These are phyloP conservation scores for Aureobasidium sp. DNA, from an alignment of 2,329 filamentous ascomycete species.

Conservation along the genomic window DNA sequence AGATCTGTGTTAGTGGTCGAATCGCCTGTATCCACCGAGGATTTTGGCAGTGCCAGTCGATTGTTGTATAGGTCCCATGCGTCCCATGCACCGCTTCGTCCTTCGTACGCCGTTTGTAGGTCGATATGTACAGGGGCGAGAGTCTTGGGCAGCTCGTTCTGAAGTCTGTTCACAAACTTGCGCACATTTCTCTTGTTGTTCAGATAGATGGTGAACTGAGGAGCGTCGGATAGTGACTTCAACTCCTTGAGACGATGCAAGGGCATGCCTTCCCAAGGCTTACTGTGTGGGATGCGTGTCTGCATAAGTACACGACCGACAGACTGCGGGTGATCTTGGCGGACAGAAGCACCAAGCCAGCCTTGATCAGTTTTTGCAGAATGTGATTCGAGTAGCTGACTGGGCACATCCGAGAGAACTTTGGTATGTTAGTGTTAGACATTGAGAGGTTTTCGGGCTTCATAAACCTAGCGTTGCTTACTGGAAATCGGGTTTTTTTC, in stretches of 20 bases:
- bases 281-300: background rate
- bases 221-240: no score
- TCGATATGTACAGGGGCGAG: background rate
- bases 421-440: background rate
- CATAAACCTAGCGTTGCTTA: no score
- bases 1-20: no score
- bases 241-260: background rate
- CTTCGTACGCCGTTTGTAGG: background rate
- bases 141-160: background rate
- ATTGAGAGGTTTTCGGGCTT: background rate
- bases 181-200: background rate
- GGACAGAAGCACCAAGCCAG: background rate
- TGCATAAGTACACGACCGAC: background rate
- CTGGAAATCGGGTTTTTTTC: background rate
- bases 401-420: no score
- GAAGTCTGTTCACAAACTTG: background rate
- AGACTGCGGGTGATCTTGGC: background rate
- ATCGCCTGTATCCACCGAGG: no score
- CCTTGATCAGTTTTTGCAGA: background rate
- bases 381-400: background rate
- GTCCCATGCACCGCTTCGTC: background rate
- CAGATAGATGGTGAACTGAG: background rate
- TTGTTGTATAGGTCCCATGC: background rate
- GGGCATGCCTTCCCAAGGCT: background rate
- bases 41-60: background rate